A percentile compares a stretch with the other conserved stretches of the same genome.
Evolutionary conservation across 2,329 filamentous ascomycete genomes (phyloP).

Genomic region (Septoria linicola): DNA sequence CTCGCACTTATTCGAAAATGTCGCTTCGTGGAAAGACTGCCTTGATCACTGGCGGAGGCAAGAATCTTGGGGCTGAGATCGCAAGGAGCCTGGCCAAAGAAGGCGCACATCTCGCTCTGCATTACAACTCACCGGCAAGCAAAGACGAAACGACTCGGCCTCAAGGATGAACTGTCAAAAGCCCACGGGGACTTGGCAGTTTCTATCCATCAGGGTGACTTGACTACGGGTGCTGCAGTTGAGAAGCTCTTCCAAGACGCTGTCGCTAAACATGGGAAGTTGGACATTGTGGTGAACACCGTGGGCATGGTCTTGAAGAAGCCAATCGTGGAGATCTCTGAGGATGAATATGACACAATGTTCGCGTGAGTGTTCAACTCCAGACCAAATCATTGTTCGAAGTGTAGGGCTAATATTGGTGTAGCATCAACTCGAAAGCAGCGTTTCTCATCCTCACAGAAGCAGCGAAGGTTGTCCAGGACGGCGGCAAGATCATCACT

Average conservation of each 20-base stretch:
- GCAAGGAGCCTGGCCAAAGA: constrained; percentile 41
- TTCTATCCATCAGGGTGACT: constrained; percentile 46
- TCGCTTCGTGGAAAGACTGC: constrained; percentile 44
- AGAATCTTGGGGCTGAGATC: constrained; percentile 45
- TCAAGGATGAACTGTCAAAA: constrained; percentile 40
- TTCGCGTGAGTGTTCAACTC: constrained; percentile 37
- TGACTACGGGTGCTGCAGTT: constrained; percentile 45
- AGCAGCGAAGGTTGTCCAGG: background rate
- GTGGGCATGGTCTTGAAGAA: constrained; percentile 52
- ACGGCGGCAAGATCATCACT: background rate
- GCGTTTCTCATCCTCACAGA: constrained; percentile 18
- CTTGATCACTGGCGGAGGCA: constrained; percentile 46
- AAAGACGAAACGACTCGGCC: constrained; percentile 40
- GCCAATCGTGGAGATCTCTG: constrained; percentile 45
- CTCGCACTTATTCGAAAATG: constrained; percentile 25
- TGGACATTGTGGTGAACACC: constrained; percentile 53
- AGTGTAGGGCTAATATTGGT: too few species aligned
- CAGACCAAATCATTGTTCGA: background rate
- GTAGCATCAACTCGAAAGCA: constrained; percentile 21
- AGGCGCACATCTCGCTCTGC: constrained; percentile 26
- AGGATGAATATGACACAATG: constrained; percentile 50
- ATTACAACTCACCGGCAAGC: constrained; percentile 44
- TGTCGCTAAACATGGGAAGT: constrained; percentile 43
- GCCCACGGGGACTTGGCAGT: constrained; percentile 28
- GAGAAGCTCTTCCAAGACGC: constrained; percentile 44